These are phyloP conservation scores for Lasiosphaeria hispida DNA, from an alignment of 495 filamentous ascomycete genomes.

Conservation along the genomic window DNA sequence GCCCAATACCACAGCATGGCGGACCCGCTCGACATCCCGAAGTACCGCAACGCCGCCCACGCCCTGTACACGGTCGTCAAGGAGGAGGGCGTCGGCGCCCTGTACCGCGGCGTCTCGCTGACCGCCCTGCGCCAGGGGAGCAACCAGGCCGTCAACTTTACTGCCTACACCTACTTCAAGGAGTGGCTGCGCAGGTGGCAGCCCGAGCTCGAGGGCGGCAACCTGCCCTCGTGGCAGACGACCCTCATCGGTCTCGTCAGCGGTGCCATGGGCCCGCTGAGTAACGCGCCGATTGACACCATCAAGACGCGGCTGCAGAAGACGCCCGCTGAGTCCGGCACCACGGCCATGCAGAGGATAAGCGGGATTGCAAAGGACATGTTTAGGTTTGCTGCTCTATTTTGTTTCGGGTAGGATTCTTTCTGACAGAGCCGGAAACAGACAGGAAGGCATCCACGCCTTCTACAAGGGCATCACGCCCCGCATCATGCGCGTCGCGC, in stretches of 20 bases:
- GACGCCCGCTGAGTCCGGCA: constrained; percentile 76
- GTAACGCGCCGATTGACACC: constrained; percentile 97
- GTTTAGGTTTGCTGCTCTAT: constrained; percentile 64
- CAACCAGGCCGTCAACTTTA: constrained; percentile 99
- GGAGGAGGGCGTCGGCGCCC: constrained; percentile 82
- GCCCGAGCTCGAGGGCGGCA: constrained; percentile 53
- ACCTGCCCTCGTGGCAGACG: constrained; percentile 85
- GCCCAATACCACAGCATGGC: constrained; percentile 94
- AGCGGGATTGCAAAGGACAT: constrained; percentile 78
- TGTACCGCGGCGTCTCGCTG: constrained; percentile 90
- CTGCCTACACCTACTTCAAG: constrained; percentile 94
- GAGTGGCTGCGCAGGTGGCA: constrained; percentile 67
- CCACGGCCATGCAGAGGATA: constrained; percentile 75
- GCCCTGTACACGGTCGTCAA: constrained; percentile 87
- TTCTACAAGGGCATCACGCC: constrained; percentile 99
- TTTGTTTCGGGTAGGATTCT: neutral
- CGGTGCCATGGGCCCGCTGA: constrained; percentile 92
- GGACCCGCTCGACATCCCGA: constrained; percentile 85
- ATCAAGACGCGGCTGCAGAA: constrained; percentile 98
- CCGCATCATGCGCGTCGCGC: constrained; percentile 93
- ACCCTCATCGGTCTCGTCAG: constrained; percentile 85
- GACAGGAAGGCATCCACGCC: constrained; percentile 81
- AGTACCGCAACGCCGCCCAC: constrained; percentile 97
- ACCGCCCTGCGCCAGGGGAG: constrained; percentile 92
- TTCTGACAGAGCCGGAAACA: constrained; percentile 19